Percentiles rank a stretch among this genome's conserved stretches.
Conservation (phyloP, 306 rosid genomes). For the Castanopsis chinensis region DNA sequence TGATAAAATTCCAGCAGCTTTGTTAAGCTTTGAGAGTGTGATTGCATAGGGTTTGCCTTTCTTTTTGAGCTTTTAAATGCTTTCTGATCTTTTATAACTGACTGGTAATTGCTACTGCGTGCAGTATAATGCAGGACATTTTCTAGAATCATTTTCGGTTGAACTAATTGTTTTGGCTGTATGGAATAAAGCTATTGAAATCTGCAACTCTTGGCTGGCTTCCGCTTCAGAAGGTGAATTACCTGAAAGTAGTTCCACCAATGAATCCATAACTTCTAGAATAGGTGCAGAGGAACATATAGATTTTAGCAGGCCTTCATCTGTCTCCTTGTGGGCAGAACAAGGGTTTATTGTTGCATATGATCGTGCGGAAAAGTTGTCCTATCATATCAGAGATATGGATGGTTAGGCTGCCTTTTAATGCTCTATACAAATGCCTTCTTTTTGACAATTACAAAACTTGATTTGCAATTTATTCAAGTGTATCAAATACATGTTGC, state of each 20-base stretch:
- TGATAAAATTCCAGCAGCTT: no score
- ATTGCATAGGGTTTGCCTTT: no score
- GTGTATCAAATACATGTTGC: background rate
- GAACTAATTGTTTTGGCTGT: slow-evolving; percentile 87
- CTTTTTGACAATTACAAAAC: background rate
- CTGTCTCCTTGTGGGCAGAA: slow-evolving; percentile 69
- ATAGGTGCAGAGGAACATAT: slow-evolving; percentile 29
- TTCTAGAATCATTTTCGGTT: slow-evolving; percentile 75
- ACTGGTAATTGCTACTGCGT: slow-evolving; percentile 26
- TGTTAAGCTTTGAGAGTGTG: no score
- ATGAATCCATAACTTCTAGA: slow-evolving; percentile 23
- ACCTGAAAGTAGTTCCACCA: slow-evolving; percentile 40
- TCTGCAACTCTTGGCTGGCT: slow-evolving; percentile 55
- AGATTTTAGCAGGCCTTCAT: slow-evolving; percentile 53
- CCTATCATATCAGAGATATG: slow-evolving; percentile 48
- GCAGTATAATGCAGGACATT: slow-evolving; percentile 56
- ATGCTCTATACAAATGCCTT: background rate
- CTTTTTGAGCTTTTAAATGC: background rate
- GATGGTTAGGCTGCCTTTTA: slow-evolving; percentile 52
- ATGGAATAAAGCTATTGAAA: slow-evolving; percentile 71
- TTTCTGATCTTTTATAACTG: background rate
- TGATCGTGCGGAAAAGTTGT: slow-evolving; percentile 67
- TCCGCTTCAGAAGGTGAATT: slow-evolving; percentile 31
- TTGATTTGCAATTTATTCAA: background rate
- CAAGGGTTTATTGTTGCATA: slow-evolving; percentile 61